Evolutionary conservation across 2,329 filamentous ascomycete species (phyloP).

Genomic region (Ascochyta rabiei): DNA sequence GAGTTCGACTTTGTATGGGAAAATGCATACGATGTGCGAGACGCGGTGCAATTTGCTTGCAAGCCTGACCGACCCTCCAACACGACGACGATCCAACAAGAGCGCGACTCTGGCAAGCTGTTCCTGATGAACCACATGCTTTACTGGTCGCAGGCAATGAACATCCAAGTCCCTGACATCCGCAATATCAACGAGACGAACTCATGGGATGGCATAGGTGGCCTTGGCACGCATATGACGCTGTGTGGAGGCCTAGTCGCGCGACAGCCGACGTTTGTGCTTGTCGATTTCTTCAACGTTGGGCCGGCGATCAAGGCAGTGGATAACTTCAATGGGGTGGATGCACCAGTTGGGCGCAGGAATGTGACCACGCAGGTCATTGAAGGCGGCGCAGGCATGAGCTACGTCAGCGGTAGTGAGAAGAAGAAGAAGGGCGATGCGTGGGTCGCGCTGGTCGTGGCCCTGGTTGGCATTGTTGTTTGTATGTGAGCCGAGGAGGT

Average conservation of each 20-base stretch:
- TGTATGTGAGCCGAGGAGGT: not conserved
- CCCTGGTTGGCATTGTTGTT: not conserved
- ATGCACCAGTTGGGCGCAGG: conserved; percentile 52
- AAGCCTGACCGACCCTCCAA: conserved; percentile 67
- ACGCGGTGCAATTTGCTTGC: conserved; percentile 70
- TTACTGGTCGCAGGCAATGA: conserved; percentile 58
- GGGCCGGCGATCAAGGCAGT: conserved; percentile 70
- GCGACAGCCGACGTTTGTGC: conserved; percentile 67
- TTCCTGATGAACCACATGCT: conserved; percentile 81
- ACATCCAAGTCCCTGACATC: conserved; percentile 42
- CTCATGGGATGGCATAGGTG: conserved; percentile 62
- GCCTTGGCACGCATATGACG: conserved; percentile 46
- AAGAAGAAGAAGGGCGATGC: conserved; percentile 5
- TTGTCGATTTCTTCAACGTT: conserved; percentile 80
- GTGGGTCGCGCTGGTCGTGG: conserved; percentile 9
- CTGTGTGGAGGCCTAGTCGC: conserved; percentile 63
- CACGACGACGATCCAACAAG: conserved; percentile 49
- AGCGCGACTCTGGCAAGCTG: conserved; percentile 63
- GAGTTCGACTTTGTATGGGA: conserved; percentile 73
- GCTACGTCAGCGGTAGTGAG: conserved; percentile 8
- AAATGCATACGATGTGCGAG: conserved; percentile 68
- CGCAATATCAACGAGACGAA: conserved; percentile 68
- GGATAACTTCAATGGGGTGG: conserved; percentile 68
- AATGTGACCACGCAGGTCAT: conserved; percentile 22
- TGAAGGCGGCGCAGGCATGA: conserved; percentile 2